These are phyloP conservation scores for Sutorius eximius DNA, from an alignment of 1,284 basidiomycete species.

Conservation along the genomic window DNA sequence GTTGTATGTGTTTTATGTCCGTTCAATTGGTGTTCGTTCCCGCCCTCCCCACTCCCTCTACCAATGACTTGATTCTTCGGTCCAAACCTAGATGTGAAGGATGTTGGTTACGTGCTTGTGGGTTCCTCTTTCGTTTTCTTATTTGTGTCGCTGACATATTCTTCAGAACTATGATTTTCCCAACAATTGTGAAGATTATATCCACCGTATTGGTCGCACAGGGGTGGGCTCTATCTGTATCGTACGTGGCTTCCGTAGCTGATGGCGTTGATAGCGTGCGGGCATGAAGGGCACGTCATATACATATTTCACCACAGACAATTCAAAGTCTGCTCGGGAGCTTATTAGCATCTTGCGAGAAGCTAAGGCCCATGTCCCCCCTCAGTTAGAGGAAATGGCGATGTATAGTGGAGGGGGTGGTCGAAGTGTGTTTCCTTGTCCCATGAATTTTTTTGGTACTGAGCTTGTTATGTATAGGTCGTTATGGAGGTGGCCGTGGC, in stretches of 20 bases:
- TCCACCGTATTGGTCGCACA: conserved; percentile 91
- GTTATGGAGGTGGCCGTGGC: conserved; percentile 56
- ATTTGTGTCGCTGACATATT: conserved; percentile 23
- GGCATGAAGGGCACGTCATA: conserved; percentile 90
- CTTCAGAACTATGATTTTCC: conserved; percentile 93
- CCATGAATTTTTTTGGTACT: background rate
- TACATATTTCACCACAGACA: conserved; percentile 96
- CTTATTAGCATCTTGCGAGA: conserved; percentile 87
- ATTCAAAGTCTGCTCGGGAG: conserved; percentile 92
- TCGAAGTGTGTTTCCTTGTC: conserved; percentile 52
- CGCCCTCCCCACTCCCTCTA: conserved; percentile 37
- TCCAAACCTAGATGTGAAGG: conserved; percentile 81
- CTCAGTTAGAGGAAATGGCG: conserved; percentile 92
- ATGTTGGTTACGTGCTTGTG: conserved; percentile 90
- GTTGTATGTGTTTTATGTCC: conserved; percentile 43
- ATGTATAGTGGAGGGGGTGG: conserved; percentile 81
- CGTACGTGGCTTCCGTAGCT: background rate
- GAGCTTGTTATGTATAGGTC: conserved; percentile 40
- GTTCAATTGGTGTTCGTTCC: conserved; percentile 36
- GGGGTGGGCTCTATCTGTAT: conserved; percentile 50
- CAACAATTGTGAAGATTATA: conserved; percentile 94
- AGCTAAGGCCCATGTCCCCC: conserved; percentile 85
- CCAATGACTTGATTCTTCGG: conserved; percentile 31
- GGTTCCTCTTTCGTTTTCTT: conserved; percentile 37
- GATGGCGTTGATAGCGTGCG: conserved; percentile 58